phyloP scores from a whole-genome alignment of 345 rosid genomes.

The Citrus glauca region DNA sequence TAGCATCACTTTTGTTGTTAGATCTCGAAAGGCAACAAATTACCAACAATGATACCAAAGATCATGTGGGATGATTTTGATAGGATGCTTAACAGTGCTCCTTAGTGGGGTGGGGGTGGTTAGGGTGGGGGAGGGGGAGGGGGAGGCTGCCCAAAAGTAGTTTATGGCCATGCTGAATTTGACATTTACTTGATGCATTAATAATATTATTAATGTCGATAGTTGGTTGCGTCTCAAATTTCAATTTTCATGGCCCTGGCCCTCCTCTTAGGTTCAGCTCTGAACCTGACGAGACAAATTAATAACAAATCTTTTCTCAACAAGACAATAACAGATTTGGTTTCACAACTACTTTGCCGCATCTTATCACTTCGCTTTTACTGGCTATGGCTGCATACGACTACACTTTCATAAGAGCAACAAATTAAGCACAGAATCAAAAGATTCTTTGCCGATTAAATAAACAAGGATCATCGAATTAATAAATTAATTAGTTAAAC shows the following conservation, averaged over 20 bases:
- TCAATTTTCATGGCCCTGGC: background rate
- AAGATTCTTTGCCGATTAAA: background rate
- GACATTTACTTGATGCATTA: slow-evolving; percentile 5
- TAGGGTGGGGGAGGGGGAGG: too few relatives aligned
- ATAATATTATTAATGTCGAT: background rate
- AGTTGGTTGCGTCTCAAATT: background rate
- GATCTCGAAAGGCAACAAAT: slow-evolving; percentile 9
- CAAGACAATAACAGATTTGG: background rate
- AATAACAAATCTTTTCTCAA: background rate
- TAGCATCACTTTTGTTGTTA: background rate
- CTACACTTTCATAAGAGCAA: background rate
- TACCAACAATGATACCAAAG: background rate
- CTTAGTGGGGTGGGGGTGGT: slow-evolving; percentile 8
- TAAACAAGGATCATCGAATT: background rate
- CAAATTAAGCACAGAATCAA: background rate
- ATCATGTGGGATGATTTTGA: slow-evolving; percentile 29
- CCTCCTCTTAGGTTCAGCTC: too few relatives aligned
- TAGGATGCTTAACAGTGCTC: slow-evolving; percentile 16
- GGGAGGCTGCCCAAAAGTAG: slow-evolving; percentile 4
- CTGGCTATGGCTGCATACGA: background rate
- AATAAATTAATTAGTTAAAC: too few relatives aligned
- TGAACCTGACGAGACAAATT: background rate
- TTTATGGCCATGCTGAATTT: background rate
- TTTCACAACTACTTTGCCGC: background rate
- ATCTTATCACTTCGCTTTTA: background rate